Percentiles rank a stretch among this genome's conserved stretches.
Evolutionary conservation across 805 yeast species (phyloP).

Genomic region (Suhomyces sp.): DNA sequence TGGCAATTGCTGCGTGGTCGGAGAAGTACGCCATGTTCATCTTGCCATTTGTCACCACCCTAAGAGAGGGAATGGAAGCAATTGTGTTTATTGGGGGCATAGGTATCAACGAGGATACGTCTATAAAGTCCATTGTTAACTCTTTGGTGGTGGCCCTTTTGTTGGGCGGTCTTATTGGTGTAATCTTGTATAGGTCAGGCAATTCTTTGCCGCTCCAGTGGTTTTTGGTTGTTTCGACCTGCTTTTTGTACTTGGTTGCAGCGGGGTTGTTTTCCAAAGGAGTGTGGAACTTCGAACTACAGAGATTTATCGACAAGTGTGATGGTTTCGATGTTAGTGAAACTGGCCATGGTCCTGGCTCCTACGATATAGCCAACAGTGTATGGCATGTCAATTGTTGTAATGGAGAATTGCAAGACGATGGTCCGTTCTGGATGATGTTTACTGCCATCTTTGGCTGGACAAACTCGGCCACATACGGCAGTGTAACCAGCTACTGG

Average conservation of each 20-base stretch:
- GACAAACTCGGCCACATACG: constrained; percentile 92
- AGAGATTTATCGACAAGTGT: constrained; percentile 68
- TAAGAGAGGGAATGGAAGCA: constrained; percentile 90
- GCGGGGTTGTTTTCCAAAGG: constrained; percentile 87
- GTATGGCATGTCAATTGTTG: constrained; percentile 97
- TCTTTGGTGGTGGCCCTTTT: constrained; percentile 59
- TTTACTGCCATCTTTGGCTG: constrained; percentile 87
- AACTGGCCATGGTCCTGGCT: constrained; percentile 90
- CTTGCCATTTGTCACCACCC: constrained; percentile 79
- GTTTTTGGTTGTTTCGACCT: constrained; percentile 71
- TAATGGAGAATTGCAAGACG: constrained; percentile 60
- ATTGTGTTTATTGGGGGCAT: constrained; percentile 90
- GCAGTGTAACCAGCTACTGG: constrained; percentile 73
- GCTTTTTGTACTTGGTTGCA: constrained; percentile 78
- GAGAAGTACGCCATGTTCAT: constrained; percentile 70
- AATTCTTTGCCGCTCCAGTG: constrained; percentile 71
- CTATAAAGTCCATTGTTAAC: constrained; percentile 47
- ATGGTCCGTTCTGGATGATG: constrained; percentile 92
- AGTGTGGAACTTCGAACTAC: constrained; percentile 86
- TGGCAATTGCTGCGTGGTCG: constrained; percentile 17
- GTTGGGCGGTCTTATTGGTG: constrained; percentile 63
- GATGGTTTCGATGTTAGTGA: constrained; percentile 84
- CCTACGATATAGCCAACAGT: constrained; percentile 73
- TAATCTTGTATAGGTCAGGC: constrained; percentile 71
- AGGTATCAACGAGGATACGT: constrained; percentile 40